These are phyloP conservation scores for Fusarium cyanostomum DNA, from an alignment of 2,329 filamentous ascomycete species.

Conservation along the genomic window DNA sequence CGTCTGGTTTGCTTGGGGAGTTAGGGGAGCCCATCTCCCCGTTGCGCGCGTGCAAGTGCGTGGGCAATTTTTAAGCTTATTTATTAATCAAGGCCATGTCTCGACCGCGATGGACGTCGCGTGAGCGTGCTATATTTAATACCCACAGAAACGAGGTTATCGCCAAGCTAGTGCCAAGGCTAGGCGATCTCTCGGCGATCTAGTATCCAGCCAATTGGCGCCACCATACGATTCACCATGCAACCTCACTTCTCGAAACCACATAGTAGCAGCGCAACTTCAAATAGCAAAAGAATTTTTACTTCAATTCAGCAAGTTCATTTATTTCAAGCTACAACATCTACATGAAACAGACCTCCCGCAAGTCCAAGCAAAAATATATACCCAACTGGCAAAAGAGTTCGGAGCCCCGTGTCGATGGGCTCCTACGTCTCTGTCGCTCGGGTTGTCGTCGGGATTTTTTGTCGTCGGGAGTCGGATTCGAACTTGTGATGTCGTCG, in stretches of 20 bases:
- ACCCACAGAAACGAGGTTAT: slow-evolving; percentile 22
- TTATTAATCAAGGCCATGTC: slow-evolving; percentile 25
- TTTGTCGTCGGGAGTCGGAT: slow-evolving; percentile 4
- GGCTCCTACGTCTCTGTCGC: slow-evolving; percentile 43
- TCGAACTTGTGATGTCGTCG: slow-evolving; percentile 30
- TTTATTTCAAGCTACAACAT: not conserved
- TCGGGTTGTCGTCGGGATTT: slow-evolving; percentile 16
- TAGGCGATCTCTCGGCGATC: slow-evolving; percentile 36
- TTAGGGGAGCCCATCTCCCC: slow-evolving; percentile 17
- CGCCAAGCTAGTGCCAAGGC: slow-evolving; percentile 35
- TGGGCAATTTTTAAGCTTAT: slow-evolving; percentile 36
- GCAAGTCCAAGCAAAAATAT: not conserved
- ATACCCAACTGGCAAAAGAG: slow-evolving; percentile 38
- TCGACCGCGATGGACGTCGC: not conserved
- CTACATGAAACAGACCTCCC: not conserved
- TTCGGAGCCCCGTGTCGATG: slow-evolving; percentile 36
- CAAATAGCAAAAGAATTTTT: not conserved
- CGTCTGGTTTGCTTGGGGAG: slow-evolving; percentile 15
- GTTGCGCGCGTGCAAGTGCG: not conserved
- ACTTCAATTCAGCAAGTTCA: not conserved
- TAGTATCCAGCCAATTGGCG: slow-evolving; percentile 14
- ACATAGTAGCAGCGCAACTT: not conserved
- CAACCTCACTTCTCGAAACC: not conserved
- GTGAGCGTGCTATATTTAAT: not conserved
- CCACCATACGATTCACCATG: not conserved